Conservation (phyloP, 345 rosid species). For the Citrus trifoliata region DNA sequence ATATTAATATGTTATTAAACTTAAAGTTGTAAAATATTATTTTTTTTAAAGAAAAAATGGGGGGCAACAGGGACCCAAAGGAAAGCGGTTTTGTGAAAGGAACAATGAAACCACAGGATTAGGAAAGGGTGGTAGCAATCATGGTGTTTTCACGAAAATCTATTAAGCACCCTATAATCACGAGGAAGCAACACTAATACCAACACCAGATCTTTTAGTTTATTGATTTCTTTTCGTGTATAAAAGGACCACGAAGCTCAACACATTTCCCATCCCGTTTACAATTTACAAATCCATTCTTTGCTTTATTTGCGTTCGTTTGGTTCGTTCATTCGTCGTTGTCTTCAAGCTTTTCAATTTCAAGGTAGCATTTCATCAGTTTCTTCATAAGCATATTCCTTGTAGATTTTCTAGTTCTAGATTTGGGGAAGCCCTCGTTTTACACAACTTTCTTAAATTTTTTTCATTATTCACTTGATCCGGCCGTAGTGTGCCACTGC, state of each 20-base stretch:
- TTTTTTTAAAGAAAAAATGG: background rate
- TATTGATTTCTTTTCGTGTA: background rate
- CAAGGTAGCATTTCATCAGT: background rate
- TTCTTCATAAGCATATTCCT: background rate
- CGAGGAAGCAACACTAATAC: background rate
- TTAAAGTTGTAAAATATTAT: too few relatives aligned
- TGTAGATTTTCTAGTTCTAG: background rate
- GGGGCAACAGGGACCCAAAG: background rate
- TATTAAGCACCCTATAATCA: background rate
- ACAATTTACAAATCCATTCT: background rate
- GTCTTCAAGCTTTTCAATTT: background rate
- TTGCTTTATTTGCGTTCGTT: background rate
- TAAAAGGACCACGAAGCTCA: background rate
- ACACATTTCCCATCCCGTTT: slow-evolving; percentile 2
- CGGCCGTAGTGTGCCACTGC: too few relatives aligned
- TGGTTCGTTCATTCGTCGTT: background rate
- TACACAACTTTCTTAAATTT: background rate
- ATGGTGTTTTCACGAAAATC: slow-evolving; percentile 11
- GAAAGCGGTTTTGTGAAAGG: slow-evolving; percentile 37
- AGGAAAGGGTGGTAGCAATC: slow-evolving; percentile 17
- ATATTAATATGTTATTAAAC: background rate
- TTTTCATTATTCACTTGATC: background rate
- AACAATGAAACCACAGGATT: slow-evolving; percentile 32
- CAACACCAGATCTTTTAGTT: background rate
- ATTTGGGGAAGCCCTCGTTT: too few relatives aligned